These are phyloP conservation scores for Thelonectria blattea DNA, from an alignment of 2,329 filamentous ascomycete genomes.

Conservation along the genomic window DNA sequence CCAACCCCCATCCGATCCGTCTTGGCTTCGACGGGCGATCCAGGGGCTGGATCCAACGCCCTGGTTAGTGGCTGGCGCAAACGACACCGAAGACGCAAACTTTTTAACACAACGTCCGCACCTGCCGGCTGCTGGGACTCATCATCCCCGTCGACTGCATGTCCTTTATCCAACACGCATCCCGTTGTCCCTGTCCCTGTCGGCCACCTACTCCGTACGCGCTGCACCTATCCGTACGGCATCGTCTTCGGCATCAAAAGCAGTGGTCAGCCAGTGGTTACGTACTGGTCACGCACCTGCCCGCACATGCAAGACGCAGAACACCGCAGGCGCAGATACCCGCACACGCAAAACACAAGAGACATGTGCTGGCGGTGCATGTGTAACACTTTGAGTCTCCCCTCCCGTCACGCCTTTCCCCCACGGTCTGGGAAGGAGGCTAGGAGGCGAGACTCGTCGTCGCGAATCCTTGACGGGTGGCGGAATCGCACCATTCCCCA, in stretches of 20 bases:
- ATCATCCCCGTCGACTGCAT: not conserved
- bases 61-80: slow-evolving; percentile 6
- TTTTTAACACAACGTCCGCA: not conserved
- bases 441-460: slow-evolving; percentile 11
- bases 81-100: slow-evolving; percentile 8
- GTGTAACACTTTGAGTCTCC: too few relatives aligned
- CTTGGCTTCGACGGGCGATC: not conserved
- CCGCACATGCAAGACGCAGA: too few relatives aligned
- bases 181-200: slow-evolving; percentile 16
- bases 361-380: too few relatives aligned
- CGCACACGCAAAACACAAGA: too few relatives aligned
- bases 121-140: too few relatives aligned
- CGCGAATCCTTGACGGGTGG: slow-evolving; percentile 4
- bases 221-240: not conserved
- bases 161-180: not conserved
- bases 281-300: too few relatives aligned
- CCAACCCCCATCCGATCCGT: not conserved
- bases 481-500: slow-evolving; percentile 34
- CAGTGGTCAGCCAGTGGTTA: too few relatives aligned
- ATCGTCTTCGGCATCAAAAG: too few relatives aligned
- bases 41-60: slow-evolving; percentile 10
- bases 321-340: too few relatives aligned
- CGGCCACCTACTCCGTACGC: not conserved
- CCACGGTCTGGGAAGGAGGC: not conserved
- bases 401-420: slow-evolving; percentile 6